Percentiles rank a stretch among this genome's conserved stretches.
Conservation (phyloP, 345 rosid species). For the Physaria fendleri region DNA sequence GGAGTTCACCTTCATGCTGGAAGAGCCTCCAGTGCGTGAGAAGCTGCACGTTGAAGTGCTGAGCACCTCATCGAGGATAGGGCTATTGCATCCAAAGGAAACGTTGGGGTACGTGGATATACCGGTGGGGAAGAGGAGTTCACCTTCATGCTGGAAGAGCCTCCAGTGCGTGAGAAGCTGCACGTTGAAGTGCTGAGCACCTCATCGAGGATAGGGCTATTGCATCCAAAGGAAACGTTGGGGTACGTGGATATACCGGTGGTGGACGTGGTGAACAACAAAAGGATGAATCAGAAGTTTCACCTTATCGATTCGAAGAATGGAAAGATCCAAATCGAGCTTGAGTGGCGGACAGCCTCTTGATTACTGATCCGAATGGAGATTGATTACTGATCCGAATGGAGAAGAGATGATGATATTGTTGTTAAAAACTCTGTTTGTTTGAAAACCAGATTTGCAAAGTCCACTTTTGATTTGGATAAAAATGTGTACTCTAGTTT, state of each 20-base stretch:
- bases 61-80: constrained; percentile 77
- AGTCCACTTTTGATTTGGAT: too few relatives aligned
- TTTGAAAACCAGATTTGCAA: constrained; percentile 30
- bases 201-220: constrained; percentile 43
- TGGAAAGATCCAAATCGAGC: constrained; percentile 74
- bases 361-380: constrained; percentile 25
- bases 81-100: constrained; percentile 87
- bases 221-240: constrained; percentile 85
- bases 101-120: too few relatives aligned
- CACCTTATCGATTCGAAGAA: too few relatives aligned
- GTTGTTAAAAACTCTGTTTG: constrained; percentile 17
- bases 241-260: constrained; percentile 71
- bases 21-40: constrained; percentile 69
- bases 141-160: constrained; percentile 64
- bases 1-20: constrained; percentile 66
- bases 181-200: constrained; percentile 59
- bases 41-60: constrained; percentile 76
- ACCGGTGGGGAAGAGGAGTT: constrained; percentile 96
- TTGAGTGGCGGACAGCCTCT: constrained; percentile 78
- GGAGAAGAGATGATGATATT: constrained; percentile 12
- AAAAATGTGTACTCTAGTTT: too few relatives aligned
- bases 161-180: constrained; percentile 62
- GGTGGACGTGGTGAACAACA: constrained; percentile 77
- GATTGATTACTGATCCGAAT: too few relatives aligned
- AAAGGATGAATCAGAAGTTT: constrained; percentile 78